Evolutionary conservation across 345 rosid species (phyloP), one percentile per base, ranked within the genome.

Genomic region (Sisymbrium irio): DNA sequence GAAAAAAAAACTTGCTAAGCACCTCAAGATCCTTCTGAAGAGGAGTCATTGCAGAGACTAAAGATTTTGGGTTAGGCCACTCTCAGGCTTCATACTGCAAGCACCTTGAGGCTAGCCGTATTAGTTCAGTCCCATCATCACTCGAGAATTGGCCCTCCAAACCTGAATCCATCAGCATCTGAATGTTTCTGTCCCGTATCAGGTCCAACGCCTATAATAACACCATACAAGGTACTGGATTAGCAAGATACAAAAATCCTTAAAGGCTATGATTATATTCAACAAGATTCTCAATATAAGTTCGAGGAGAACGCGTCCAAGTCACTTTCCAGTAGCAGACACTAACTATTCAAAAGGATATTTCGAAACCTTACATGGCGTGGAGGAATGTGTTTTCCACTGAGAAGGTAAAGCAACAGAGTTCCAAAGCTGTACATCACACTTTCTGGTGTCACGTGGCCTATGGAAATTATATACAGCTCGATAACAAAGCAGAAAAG

Each of bases 371-470:
- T 85, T 79, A 93, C 98, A 71, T 88, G 97, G 80, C 89, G 84
- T 40, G 97, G 98, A 33, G 96, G 98, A 27, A 89, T 89, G 73
- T 89, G 94, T 66, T 92, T 92, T 75, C 98, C 96, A 65, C 95
- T 93, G 54, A 93, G 95, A 75, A 90, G 93, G 70, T 90, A 97
- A 27, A 93, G 90, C 80, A 93, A 76, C 69, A 93, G 87, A 50
- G 95, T 93, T 35, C 95, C 97, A 76, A 87, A 93, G 79, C 98
- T 93, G 72, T 90, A 93, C 71, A 90, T 86, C 55, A 90, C 98
- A 77, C 98, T 93, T 81, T 93, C 98, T 12, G 98, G 85, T 0
- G 87, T 90, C 67, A 93, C 91, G 50, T 93, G 87, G 30, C 98
- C 97, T 93, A 70, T 64, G 77, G 6, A 76, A 57, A 33, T 49